Percentiles rank a stretch among this genome's conserved stretches.
phyloP scores from a whole-genome alignment of 176 grass and related monocot species.

The Metroxylon sagu region DNA sequence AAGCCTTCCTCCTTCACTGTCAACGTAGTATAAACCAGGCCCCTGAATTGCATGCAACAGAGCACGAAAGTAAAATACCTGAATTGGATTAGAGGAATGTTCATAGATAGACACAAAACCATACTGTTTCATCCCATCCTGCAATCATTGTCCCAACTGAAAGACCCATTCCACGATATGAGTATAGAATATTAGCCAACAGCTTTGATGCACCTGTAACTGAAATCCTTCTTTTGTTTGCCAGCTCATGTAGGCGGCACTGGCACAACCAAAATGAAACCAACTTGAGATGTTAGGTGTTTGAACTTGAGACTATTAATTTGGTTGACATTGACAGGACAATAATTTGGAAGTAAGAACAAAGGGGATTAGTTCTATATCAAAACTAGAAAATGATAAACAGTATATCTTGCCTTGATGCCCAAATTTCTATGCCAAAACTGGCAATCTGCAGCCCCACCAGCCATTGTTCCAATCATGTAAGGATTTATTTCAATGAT shows the following conservation, averaged over 20 bases:
- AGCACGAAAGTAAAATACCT: too few relatives aligned
- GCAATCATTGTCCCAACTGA: conserved; percentile 98
- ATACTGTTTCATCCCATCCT: conserved; percentile 94
- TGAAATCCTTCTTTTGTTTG: conserved; percentile 92
- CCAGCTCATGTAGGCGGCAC: conserved; percentile 85
- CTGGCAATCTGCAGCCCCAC: conserved; percentile 92
- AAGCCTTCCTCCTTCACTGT: conserved; percentile 89
- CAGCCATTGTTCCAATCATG: conserved; percentile 97
- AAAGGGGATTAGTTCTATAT: too few relatives aligned
- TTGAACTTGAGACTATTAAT: too few relatives aligned
- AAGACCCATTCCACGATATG: conserved; percentile 78
- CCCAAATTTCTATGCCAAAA: conserved; percentile 96
- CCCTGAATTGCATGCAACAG: conserved; percentile 30
- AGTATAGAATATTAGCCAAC: conserved; percentile 85
- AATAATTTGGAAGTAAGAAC: too few relatives aligned
- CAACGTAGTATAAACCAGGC: conserved; percentile 93
- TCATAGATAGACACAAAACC: too few relatives aligned
- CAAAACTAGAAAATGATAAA: too few relatives aligned
- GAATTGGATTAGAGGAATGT: too few relatives aligned
- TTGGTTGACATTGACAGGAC: too few relatives aligned
- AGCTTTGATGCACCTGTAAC: conserved; percentile 73
- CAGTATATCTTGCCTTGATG: conserved; percentile 49
- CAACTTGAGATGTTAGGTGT: too few relatives aligned
- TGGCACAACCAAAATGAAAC: conserved; percentile 26
- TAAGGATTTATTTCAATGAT: conserved; percentile 99